Evolutionary conservation across 2,329 filamentous ascomycete genomes (phyloP).

Genomic region (Botrytis medusae): DNA sequence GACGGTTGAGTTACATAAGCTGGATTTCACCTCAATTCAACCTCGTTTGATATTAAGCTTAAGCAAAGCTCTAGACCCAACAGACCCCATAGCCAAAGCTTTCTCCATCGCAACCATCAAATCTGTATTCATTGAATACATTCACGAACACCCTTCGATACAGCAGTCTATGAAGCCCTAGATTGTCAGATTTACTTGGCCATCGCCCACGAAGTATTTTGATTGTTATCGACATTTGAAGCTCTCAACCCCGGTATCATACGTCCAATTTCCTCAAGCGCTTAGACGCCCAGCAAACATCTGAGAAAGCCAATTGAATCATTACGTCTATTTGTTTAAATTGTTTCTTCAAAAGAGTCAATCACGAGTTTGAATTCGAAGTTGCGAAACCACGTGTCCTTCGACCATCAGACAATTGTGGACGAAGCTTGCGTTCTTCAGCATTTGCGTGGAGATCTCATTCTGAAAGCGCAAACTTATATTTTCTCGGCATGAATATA

Average conservation of each 20-base stretch:
- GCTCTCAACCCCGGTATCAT: background rate
- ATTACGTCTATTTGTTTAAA: background rate
- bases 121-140: background rate
- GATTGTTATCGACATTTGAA: background rate
- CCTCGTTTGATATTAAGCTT: conserved; percentile 9
- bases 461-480: background rate
- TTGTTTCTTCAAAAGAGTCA: background rate
- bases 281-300: background rate
- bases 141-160: background rate
- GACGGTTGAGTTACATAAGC: conserved; percentile 2
- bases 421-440: background rate
- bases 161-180: background rate
- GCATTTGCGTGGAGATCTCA: background rate
- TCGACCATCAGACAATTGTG: background rate
- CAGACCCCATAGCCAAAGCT: conserved; percentile 9
- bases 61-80: conserved; percentile 15
- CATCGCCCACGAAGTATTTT: background rate
- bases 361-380: background rate
- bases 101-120: background rate
- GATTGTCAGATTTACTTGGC: background rate
- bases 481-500: background rate
- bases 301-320: background rate
- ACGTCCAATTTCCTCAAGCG: background rate
- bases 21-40: conserved; percentile 13
- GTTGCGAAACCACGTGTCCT: conserved; percentile 9